Conservation (phyloP, 192 early-diverging fungal genomes). For the Cetraspora pellucida region DNA sequence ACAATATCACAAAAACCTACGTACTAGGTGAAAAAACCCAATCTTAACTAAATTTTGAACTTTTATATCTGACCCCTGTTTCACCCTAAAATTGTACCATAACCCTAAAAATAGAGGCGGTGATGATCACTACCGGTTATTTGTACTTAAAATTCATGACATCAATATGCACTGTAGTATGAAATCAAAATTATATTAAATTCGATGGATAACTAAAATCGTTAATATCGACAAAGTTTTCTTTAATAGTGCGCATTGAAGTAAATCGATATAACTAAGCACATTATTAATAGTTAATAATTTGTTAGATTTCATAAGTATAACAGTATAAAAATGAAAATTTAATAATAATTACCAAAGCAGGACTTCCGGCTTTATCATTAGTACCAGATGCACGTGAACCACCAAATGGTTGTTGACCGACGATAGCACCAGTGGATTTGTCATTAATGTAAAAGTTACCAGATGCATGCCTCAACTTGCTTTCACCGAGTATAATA, state of each 20-base stretch:
- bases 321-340: neutral
- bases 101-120: too few species aligned
- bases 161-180: neutral
- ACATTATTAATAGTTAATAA: neutral
- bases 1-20: too few species aligned
- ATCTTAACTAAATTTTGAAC: too few species aligned
- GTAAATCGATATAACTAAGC: constrained; percentile 79
- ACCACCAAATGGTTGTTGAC: constrained; percentile 98
- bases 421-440: constrained; percentile 95
- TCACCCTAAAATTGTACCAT: too few species aligned
- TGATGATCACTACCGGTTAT: too few species aligned
- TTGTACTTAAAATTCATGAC: too few species aligned
- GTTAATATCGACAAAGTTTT: constrained; percentile 84
- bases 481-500: constrained; percentile 69
- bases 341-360: constrained; percentile 41
- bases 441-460: constrained; percentile 99
- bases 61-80: too few species aligned
- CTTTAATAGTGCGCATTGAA: constrained; percentile 94
- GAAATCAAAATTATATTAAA: constrained; percentile 44
- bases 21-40: too few species aligned
- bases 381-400: constrained; percentile 94
- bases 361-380: constrained; percentile 93
- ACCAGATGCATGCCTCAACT: constrained; percentile 86
- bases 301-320: neutral
- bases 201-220: constrained; percentile 90